A percentile compares a stretch with the other conserved stretches of the same genome.
Evolutionary conservation across 257 asterid genomes (phyloP).

Genomic region (Orobanche coerulescens): DNA sequence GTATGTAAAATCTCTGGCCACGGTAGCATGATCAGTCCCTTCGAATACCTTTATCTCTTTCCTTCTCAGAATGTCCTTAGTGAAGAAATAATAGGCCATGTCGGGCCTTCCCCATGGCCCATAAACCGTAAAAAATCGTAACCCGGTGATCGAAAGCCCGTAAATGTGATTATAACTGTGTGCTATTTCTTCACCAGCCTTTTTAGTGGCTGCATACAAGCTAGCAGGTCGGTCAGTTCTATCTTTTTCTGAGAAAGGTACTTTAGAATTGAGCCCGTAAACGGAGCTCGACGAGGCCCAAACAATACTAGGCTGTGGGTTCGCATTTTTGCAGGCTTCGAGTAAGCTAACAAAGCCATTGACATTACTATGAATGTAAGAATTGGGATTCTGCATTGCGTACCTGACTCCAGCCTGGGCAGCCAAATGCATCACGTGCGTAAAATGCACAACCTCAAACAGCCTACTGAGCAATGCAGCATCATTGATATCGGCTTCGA

Average conservation of each 20-base stretch:
- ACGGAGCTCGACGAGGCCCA: constrained; percentile 91
- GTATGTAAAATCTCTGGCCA: constrained; percentile 74
- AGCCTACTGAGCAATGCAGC: constrained; percentile 40
- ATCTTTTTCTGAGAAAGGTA: constrained; percentile 70
- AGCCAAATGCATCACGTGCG: constrained; percentile 78
- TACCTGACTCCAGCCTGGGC: constrained; percentile 89
- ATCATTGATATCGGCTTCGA: constrained; percentile 60
- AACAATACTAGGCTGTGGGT: constrained; percentile 61
- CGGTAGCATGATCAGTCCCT: constrained; percentile 55
- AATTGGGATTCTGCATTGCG: constrained; percentile 67
- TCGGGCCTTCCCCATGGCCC: constrained; percentile 98
- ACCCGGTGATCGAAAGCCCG: constrained; percentile 71
- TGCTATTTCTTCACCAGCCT: constrained; percentile 84
- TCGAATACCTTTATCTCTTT: constrained; percentile 66
- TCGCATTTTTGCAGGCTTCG: constrained; percentile 51
- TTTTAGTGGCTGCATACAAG: constrained; percentile 76
- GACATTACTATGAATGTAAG: constrained; percentile 62
- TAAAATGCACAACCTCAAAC: constrained; percentile 47
- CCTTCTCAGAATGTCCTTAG: constrained; percentile 63
- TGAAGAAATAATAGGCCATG: constrained; percentile 79
- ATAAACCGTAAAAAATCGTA: constrained; percentile 69
- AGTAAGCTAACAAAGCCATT: constrained; percentile 62
- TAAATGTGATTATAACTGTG: constrained; percentile 71
- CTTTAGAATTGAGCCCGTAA: constrained; percentile 75
- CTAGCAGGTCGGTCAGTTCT: constrained; percentile 78